phyloP scores from a whole-genome alignment of 192 early-diverging fungal genomes.

The Paraglomus brasilianum region DNA sequence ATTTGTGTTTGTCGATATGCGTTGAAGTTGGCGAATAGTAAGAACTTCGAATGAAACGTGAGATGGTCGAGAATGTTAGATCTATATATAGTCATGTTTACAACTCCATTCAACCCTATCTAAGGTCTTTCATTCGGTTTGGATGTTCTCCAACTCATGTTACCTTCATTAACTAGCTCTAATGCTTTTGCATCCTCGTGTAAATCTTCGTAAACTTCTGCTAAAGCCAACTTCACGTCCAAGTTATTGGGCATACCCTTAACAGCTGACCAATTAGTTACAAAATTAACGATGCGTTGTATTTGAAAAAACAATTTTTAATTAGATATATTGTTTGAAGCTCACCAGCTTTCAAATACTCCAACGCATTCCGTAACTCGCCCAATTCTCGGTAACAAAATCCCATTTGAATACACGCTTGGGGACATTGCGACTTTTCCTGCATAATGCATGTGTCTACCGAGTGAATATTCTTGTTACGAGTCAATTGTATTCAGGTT shows the following conservation, averaged over 20 bases:
- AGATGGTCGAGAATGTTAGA: no score
- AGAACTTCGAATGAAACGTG: no score
- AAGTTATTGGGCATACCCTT: conserved; percentile 61
- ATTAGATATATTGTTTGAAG: background rate
- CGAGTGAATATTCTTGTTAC: no score
- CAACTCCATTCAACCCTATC: no score
- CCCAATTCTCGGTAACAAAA: conserved; percentile 64
- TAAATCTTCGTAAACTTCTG: conserved; percentile 70
- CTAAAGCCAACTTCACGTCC: conserved; percentile 67
- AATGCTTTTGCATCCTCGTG: conserved; percentile 57
- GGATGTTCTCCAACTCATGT: background rate
- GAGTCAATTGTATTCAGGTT: no score
- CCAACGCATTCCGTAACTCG: conserved; percentile 55
- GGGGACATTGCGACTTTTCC: background rate
- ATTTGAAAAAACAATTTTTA: background rate
- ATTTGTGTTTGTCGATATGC: no score
- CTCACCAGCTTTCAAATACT: conserved; percentile 59
- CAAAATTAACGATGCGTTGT: background rate
- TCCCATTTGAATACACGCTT: conserved; percentile 51
- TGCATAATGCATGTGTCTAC: no score
- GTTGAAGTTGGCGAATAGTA: no score
- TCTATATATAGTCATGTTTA: no score
- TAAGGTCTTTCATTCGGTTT: no score
- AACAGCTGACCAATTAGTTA: conserved; percentile 39
- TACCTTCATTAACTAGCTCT: conserved; percentile 50